phyloP scores from a whole-genome alignment of 495 filamentous ascomycete genomes.

The Durotheca rogersii region DNA sequence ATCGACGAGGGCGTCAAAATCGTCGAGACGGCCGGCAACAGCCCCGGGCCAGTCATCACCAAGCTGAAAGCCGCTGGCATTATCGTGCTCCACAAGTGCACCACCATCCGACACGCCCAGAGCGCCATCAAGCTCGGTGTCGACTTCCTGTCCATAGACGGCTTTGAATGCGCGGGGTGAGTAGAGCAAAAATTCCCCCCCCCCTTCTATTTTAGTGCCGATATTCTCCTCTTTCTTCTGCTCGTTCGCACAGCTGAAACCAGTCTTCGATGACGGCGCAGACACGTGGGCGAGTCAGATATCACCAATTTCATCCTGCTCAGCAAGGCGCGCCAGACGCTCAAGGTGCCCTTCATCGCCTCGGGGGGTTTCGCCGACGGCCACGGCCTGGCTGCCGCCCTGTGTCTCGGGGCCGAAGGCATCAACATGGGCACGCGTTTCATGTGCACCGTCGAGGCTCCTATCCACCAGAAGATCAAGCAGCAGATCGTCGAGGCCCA shows the following conservation, averaged over 20 bases:
- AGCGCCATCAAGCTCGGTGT: slow-evolving; percentile 92
- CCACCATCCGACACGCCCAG: slow-evolving; percentile 90
- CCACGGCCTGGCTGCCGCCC: slow-evolving; percentile 88
- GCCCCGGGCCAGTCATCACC: slow-evolving; percentile 84
- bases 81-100: slow-evolving; percentile 95
- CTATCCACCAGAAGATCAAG: slow-evolving; percentile 92
- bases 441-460: slow-evolving; percentile 89
- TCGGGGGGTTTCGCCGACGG: slow-evolving; percentile 95
- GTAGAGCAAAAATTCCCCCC: slow-evolving; percentile 24
- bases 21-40: slow-evolving; percentile 96
- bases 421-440: slow-evolving; percentile 97
- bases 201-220: not conserved
- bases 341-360: slow-evolving; percentile 90
- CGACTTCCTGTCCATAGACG: slow-evolving; percentile 94
- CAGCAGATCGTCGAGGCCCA: slow-evolving; percentile 82
- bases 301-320: slow-evolving; percentile 98
- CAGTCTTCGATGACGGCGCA: slow-evolving; percentile 16
- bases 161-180: slow-evolving; percentile 96
- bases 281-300: slow-evolving; percentile 84
- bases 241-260: slow-evolving; percentile 17
- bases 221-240: not conserved
- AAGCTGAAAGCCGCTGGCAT: slow-evolving; percentile 78
- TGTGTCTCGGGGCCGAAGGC: slow-evolving; percentile 87
- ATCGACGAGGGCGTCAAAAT: slow-evolving; percentile 92
- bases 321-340: slow-evolving; percentile 77